Base-by-base conservation (phyloP, 306 rosid genomes). In the Dryas alaskensis region DNA sequence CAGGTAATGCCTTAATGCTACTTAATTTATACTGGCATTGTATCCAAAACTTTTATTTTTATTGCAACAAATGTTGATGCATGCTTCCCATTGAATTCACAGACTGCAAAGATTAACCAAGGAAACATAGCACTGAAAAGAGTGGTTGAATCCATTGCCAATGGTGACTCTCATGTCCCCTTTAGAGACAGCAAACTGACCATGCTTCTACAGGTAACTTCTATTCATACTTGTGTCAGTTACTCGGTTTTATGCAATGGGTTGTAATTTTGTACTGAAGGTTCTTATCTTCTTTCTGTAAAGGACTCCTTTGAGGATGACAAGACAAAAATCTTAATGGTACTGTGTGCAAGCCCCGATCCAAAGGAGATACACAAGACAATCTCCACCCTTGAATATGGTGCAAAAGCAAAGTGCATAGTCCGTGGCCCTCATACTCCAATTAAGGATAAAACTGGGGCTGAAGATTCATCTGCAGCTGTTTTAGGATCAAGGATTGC, bases 291-390 rank as follows among this genome's bases (percentile, higher is more conserved):
- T 74, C 58, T 74, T 64, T 49, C 66, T 71, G 67, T 85, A 4
- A 70, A 95, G 99, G 99, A 95, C 84, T 95, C 99, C 37, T 95
- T 95, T 50, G 99, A 95, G 84, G 99, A 95, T 86, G 97, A 95
- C 46, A 88, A 95, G 76, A 90, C 99, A 10, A 95, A 95, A 73
- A 88, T 95, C 37, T 80, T 95, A 31, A 95, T 95, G 99, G 86
- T 95, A 60, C 83, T 95, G 14, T 95, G 99, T 84, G 99, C 99
- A 53, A 90, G 96, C 81, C 98, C 99, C 0, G 98, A 95, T 75
- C 99, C 92, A 16, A 95, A 90, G 81, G 98, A 95, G 82, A 86
- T 90, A 73, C 99, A 95, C 78, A 95, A 90, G 97, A 95, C 99
- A 52, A 95, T 95, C 44, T 86, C 92, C 31, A 95, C 98, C 25